Conservation (phyloP, 352 stramenopile species). For the Phytophthora meadii region DNA sequence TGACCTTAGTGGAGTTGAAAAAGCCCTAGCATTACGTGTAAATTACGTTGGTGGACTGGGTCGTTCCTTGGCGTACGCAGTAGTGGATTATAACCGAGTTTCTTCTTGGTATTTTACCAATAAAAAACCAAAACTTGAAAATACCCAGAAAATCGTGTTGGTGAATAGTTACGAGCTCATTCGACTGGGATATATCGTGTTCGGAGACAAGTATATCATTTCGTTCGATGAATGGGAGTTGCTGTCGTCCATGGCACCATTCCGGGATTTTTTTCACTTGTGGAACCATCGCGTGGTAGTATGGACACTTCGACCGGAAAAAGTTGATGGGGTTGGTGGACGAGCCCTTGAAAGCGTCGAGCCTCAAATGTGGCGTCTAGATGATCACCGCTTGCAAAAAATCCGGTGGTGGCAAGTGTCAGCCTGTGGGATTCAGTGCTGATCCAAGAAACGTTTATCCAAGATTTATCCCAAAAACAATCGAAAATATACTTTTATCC, state of each 20-base stretch:
- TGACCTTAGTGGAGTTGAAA: neutral
- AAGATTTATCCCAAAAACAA: too few relatives aligned
- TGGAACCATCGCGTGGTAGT: neutral
- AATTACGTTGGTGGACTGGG: neutral
- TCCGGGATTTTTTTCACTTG: neutral
- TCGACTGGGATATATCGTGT: slow-evolving; percentile 32
- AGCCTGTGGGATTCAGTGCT: slow-evolving; percentile 16
- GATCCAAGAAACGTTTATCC: neutral
- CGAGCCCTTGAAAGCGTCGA: slow-evolving; percentile 4
- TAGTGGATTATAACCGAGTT: neutral
- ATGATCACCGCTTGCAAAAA: slow-evolving; percentile 18
- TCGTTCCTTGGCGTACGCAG: neutral
- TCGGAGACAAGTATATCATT: slow-evolving; percentile 1
- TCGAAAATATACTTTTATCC: too few relatives aligned
- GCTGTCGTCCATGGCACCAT: neutral
- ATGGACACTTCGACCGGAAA: neutral
- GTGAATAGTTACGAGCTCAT: slow-evolving; percentile 40
- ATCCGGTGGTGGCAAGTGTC: slow-evolving; percentile 26
- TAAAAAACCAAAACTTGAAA: neutral
- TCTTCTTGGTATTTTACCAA: neutral
- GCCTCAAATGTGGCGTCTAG: slow-evolving; percentile 29
- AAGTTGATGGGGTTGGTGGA: neutral
- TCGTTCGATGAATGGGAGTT: neutral
- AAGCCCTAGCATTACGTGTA: neutral
- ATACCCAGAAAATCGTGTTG: slow-evolving; percentile 1